phyloP scores from a whole-genome alignment of 805 yeast genomes.

The Cyberlindnera mycetangii region DNA sequence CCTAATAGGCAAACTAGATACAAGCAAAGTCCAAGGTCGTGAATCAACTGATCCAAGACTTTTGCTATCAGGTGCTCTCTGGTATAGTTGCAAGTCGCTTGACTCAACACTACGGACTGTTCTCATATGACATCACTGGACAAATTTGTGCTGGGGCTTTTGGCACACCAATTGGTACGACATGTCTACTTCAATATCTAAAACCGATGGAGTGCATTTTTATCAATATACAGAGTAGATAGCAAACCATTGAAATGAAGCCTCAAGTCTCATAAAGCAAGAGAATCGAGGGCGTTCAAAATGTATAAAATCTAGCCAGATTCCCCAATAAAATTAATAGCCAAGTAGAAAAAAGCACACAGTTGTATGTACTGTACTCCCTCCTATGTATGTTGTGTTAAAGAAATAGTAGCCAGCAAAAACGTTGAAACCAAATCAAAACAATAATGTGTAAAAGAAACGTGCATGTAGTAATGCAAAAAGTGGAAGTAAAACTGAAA shows the following conservation, averaged over 20 bases:
- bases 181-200: too few species aligned
- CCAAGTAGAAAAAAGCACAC: background rate
- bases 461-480: background rate
- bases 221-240: background rate
- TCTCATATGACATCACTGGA: too few species aligned
- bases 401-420: background rate
- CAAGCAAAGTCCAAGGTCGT: too few species aligned
- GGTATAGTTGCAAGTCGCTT: too few species aligned
- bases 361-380: background rate
- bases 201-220: background rate
- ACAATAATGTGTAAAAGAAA: background rate
- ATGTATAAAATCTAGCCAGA: slow-evolving; percentile 9
- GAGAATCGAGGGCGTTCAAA: background rate
- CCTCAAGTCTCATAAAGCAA: background rate
- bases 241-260: background rate
- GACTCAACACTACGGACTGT: too few species aligned
- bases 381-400: background rate
- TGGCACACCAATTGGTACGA: too few species aligned
- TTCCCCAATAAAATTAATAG: background rate
- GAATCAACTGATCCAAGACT: too few species aligned
- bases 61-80: too few species aligned
- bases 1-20: too few species aligned
- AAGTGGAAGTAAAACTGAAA: background rate
- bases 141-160: too few species aligned
- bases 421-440: background rate